Base-by-base conservation (phyloP, 1,139 yeast genomes). In the Candida sojae region DNA sequence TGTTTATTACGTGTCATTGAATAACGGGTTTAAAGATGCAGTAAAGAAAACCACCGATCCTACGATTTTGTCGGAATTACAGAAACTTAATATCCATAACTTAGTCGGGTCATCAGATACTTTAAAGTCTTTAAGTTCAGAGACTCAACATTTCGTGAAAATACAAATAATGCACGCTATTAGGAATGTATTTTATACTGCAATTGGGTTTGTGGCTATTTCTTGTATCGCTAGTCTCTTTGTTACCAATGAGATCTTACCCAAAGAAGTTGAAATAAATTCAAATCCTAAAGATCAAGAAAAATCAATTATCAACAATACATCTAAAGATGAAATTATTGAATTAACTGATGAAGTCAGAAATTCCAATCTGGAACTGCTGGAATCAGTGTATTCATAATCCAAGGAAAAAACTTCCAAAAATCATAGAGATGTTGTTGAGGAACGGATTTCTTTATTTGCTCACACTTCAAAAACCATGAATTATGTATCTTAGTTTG, bases 111-210 rank as follows among this genome's bases (percentile, higher is more conserved):
- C 63, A 3, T 62, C 70, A n/a, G 54, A 50, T 1, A 42, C 60
- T 1, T 43, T 71, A 17, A 38, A 51, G 2, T 37, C 31, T 4
- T 59, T 72, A 48, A 51, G 66, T 8, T 64, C 67, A 1, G 65
- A 49, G 21, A 61, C 74, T 0, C 54, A 56, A 43, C 17, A 26
- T 1, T 69, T 68, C 43, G 58, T 73, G 36, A 69, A 65, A 54
- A 32, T 41, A 0, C 65, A 63, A 51, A 62, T 70, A 45, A 64
- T 70, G 70, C 48, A 53, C 7, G 60, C 70, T 2, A 64, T 71
- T 23, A 57, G 59, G 39, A 66, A 68, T 50, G 73, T 69, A 0
- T 71, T 66, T 50, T 69, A 69, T 54, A 61, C 69, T 62, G 37
- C 59, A 43, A 44, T 69, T 38, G 75, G 71, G 0, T 62, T 62